These are phyloP conservation scores for Paramecium biaurelia DNA, from an alignment of 73 alveolate genomes.

Conservation along the genomic window DNA sequence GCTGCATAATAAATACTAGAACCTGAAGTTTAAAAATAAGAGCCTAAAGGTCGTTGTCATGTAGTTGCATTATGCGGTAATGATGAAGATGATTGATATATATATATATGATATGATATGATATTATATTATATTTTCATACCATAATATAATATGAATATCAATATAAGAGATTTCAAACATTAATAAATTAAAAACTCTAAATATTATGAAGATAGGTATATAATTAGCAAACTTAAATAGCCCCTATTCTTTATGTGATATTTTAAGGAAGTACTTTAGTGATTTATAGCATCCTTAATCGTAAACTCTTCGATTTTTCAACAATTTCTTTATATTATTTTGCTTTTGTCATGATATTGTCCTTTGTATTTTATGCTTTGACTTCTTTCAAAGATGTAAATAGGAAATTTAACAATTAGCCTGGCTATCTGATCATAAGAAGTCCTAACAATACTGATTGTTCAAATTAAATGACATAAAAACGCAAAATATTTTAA, in stretches of 20 bases:
- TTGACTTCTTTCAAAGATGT: not conserved
- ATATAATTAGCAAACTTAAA: not conserved
- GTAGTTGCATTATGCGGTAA: slow-evolving; percentile 1
- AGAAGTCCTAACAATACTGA: not conserved
- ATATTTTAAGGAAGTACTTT: not conserved
- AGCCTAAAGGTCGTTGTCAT: not conserved
- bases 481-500: not conserved
- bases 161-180: not conserved
- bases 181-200: not conserved
- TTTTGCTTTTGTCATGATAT: not conserved
- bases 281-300: not conserved
- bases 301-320: not conserved
- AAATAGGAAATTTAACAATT: not conserved
- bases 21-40: not conserved
- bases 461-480: not conserved
- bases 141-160: not conserved
- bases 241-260: not conserved
- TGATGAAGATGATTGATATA: slow-evolving; percentile 50
- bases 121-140: not conserved
- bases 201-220: not conserved
- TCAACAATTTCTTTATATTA: not conserved
- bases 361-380: not conserved
- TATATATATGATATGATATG: not conserved
- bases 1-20: not conserved
- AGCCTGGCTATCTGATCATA: not conserved